These are phyloP conservation scores for Mycena leptocephala DNA, from an alignment of 768 basidiomycete species.

Conservation along the genomic window DNA sequence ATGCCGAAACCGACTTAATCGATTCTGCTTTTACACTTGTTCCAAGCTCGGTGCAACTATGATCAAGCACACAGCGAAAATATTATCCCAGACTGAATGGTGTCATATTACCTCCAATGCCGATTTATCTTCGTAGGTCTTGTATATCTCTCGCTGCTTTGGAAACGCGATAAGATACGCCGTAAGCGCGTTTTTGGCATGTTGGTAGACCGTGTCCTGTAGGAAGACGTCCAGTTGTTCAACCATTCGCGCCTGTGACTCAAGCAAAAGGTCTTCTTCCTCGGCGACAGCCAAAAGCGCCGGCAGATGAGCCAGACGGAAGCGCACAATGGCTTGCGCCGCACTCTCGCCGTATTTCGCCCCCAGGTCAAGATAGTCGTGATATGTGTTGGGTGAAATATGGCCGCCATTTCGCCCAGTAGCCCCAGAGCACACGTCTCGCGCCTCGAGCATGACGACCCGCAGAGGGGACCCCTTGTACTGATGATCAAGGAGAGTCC, in stretches of 20 bases:
- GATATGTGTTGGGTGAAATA: slow-evolving; percentile 72
- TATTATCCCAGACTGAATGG: neutral
- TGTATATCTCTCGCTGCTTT: slow-evolving; percentile 56
- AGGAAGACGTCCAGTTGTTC: slow-evolving; percentile 74
- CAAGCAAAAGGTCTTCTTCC: slow-evolving; percentile 67
- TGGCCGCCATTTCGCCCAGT: slow-evolving; percentile 87
- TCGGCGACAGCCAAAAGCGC: slow-evolving; percentile 65
- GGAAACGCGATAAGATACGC: slow-evolving; percentile 69
- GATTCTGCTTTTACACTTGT: neutral
- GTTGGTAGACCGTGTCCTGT: slow-evolving; percentile 56
- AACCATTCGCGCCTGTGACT: slow-evolving; percentile 72
- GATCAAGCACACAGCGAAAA: neutral
- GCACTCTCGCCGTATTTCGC: slow-evolving; percentile 59
- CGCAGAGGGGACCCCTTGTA: slow-evolving; percentile 47
- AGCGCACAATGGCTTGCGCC: slow-evolving; percentile 72
- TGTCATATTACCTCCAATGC: slow-evolving; percentile 44
- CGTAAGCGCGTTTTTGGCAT: slow-evolving; percentile 60
- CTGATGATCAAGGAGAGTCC: slow-evolving; percentile 63
- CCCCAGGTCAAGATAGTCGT: slow-evolving; percentile 69
- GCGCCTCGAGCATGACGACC: slow-evolving; percentile 87
- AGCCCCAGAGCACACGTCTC: slow-evolving; percentile 83
- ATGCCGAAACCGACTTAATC: too few species aligned
- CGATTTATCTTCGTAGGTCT: slow-evolving; percentile 50
- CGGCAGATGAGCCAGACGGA: slow-evolving; percentile 72
- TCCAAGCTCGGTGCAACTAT: neutral